Evolutionary conservation across 768 basidiomycete species (phyloP).

Genomic region (Porpolomopsis calyptriformis): DNA sequence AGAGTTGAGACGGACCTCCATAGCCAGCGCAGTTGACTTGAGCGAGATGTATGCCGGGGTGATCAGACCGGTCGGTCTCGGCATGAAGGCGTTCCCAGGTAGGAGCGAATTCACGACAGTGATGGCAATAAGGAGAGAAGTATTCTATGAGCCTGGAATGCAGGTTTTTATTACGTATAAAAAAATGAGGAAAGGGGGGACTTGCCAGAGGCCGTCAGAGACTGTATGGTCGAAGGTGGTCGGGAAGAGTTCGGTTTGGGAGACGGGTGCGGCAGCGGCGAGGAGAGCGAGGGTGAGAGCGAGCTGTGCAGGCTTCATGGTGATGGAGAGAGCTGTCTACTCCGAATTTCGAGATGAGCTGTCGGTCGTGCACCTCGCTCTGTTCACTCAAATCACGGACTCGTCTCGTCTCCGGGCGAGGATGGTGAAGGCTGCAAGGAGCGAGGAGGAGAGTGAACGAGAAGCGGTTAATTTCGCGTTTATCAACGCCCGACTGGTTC

Average conservation of each 20-base stretch:
- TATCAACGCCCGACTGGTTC: conserved; percentile 73
- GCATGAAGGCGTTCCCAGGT: conserved; percentile 67
- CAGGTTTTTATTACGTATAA: not conserved
- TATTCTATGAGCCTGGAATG: conserved; percentile 51
- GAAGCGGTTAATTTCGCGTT: conserved; percentile 85
- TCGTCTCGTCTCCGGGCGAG: conserved; percentile 47
- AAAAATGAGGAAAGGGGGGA: not conserved
- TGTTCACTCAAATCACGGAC: conserved; percentile 62
- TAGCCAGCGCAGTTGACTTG: conserved; percentile 74
- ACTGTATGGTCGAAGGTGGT: conserved; percentile 47
- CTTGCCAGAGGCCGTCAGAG: conserved; percentile 51
- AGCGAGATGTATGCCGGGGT: conserved; percentile 52
- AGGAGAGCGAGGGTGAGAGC: conserved; percentile 23
- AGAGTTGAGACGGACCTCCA: conserved; percentile 47
- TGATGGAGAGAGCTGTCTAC: conserved; percentile 49
- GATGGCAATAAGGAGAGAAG: conserved; percentile 76
- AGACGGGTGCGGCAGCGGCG: conserved; percentile 26
- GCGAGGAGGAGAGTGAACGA: conserved; percentile 50
- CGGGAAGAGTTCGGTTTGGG: conserved; percentile 35
- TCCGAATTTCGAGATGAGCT: conserved; percentile 36
- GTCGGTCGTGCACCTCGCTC: conserved; percentile 44
- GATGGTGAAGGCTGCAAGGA: conserved; percentile 59
- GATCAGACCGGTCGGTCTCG: conserved; percentile 34
- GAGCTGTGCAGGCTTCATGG: conserved; percentile 8
- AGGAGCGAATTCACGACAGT: conserved; percentile 71